Conservation (phyloP, 805 yeast species). For the Starmerella riodocensis region DNA sequence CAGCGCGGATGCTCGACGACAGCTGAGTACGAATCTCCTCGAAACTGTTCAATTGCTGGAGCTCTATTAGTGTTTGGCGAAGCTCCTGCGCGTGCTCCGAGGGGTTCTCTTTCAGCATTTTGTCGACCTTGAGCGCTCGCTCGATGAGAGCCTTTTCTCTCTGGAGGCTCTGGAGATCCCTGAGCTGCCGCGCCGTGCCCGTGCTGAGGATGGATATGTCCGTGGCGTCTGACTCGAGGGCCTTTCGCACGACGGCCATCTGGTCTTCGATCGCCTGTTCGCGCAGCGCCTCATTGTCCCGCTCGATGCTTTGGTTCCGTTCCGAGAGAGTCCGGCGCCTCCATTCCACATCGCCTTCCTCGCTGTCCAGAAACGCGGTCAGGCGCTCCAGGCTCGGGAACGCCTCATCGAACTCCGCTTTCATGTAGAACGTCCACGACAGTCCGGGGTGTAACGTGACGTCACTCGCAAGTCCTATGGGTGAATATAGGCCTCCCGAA, state of each 20-base stretch:
- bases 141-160: not conserved
- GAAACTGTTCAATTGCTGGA: not conserved
- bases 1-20: not conserved
- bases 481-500: no score
- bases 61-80: not conserved
- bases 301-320: not conserved
- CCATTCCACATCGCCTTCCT: not conserved
- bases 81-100: not conserved
- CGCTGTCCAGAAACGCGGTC: conserved; percentile 6
- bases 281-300: not conserved
- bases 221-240: not conserved
- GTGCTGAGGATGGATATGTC: not conserved
- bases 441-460: no score
- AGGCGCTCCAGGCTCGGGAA: conserved; percentile 21
- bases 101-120: not conserved
- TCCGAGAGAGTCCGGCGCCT: not conserved
- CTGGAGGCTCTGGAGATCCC: not conserved
- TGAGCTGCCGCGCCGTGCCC: no score
- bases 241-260: not conserved
- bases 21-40: not conserved
- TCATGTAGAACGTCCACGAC: no score
- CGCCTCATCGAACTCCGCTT: conserved; percentile 18
- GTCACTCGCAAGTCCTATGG: no score
- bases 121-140: not conserved
- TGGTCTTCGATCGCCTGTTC: not conserved